Base-by-base conservation (phyloP, 345 rosid species). In the Camelina neglecta region DNA sequence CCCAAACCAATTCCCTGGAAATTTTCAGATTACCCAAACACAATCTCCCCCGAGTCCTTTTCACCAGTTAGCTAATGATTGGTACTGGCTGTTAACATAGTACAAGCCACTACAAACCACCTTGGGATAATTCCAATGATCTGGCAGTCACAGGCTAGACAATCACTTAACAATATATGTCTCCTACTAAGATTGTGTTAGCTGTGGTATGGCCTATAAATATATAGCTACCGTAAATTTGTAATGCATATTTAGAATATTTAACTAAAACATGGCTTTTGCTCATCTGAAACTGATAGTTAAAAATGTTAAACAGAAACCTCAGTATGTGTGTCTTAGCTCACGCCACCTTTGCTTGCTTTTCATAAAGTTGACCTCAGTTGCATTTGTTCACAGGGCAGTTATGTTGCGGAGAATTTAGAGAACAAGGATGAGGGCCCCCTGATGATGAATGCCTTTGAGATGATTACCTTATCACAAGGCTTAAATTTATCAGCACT, bases 391-490 rank as follows among this genome's bases (percentile, higher is more conserved):
- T 76, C 77, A 67, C 90, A 94, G 98, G 97, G 90, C 23, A 76
- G 81, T 36, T 89, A 79, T 73, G 93, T 88, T 24, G 80, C 86
- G 33, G 92, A 90, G 85, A 83, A 81, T 66, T 57, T 88, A 70
- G 73, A 73, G 68, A 74, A 54, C 5, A 76, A 75, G 41, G 89
- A 81, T 36, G 82, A 75, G 15, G 85, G 96, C 12, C 98, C 98
- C 11, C 60, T 89, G 55, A 79, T 86, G 57, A 92, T 94, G 98
- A 95, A 95, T 78, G 99, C 97, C 50, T 95, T 95, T 81, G 99
- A 95, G 88, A 89, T 95, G 93, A 94, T 94, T 54, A 89, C 95
- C 12, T 84, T 94, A 71, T 94, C 96, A n/a, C 98, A 94, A 80
- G 98, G 96, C 61, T 81, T 92, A 83, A 95, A 95, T 79, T 82